phyloP scores from a whole-genome alignment of 208 protist genomes.

The Polymyxa betae region DNA sequence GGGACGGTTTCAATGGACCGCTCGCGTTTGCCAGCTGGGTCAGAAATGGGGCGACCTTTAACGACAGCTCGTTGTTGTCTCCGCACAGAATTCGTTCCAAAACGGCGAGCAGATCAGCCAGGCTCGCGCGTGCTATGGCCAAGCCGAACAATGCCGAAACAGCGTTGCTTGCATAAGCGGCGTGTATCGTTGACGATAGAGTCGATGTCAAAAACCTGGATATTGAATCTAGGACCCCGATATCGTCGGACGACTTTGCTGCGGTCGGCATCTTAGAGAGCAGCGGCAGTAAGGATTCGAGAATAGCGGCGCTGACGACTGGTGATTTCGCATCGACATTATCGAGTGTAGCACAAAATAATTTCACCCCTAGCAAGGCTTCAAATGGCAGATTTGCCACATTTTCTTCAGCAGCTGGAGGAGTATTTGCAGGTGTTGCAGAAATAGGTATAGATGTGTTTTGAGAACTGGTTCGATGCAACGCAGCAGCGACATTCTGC shows the following conservation, averaged over 20 bases:
- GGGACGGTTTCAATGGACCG: background rate
- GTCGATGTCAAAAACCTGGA: conserved; percentile 41
- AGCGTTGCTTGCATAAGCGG: background rate
- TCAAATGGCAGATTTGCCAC: conserved; percentile 36
- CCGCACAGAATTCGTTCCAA: background rate
- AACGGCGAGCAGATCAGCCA: conserved; percentile 11
- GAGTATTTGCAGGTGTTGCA: no score
- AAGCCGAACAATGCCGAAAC: background rate
- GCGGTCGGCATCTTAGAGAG: background rate
- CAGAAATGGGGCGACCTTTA: background rate
- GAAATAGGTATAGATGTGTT: no score
- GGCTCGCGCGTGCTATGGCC: conserved; percentile 11
- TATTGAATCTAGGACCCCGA: conserved; percentile 22
- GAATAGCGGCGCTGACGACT: background rate
- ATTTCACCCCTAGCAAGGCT: background rate
- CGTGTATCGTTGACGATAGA: background rate
- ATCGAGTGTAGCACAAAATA: conserved; percentile 20
- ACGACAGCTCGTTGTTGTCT: background rate
- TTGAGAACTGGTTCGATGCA: no score
- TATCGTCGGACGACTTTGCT: background rate
- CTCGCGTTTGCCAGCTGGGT: background rate
- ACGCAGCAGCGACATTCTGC: background rate
- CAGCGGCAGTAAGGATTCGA: background rate
- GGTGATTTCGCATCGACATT: background rate
- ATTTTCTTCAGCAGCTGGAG: no score